Conservation (phyloP, 2,329 filamentous ascomycete species). For the Capronia americana region DNA sequence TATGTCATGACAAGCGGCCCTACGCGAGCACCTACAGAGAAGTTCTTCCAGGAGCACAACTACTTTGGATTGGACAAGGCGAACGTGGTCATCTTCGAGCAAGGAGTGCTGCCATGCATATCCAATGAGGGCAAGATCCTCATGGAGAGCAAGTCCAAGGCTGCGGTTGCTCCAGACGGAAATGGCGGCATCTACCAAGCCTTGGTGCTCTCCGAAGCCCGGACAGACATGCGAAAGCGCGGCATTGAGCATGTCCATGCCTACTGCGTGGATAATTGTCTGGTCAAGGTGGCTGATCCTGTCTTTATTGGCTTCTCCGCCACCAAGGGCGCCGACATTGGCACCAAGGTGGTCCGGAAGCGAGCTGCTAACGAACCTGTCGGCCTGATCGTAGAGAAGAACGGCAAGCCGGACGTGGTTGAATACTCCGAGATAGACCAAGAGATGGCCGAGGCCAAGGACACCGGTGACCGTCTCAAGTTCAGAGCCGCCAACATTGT, state of each 20-base stretch:
- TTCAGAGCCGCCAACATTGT: constrained; percentile 99
- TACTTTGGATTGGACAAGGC: constrained; percentile 88
- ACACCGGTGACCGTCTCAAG: constrained; percentile 83
- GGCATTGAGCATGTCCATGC: constrained; percentile 95
- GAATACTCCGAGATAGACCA: constrained; percentile 97
- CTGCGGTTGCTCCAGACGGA: constrained; percentile 94
- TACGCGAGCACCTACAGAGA: constrained; percentile 87
- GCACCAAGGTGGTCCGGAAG: constrained; percentile 99
- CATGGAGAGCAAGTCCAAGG: constrained; percentile 84
- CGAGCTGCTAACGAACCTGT: constrained; percentile 95
- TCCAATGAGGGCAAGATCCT: constrained; percentile 98
- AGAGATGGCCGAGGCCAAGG: constrained; percentile 85
- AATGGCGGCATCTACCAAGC: constrained; percentile 98
- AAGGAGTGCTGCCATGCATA: constrained; percentile 95
- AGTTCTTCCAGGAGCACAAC: constrained; percentile 86
- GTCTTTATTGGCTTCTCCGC: constrained; percentile 94
- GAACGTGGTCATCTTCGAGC: constrained; percentile 93
- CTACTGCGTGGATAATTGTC: constrained; percentile 98
- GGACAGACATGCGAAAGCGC: constrained; percentile 85
- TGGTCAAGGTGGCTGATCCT: constrained; percentile 98
- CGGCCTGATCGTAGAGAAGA: constrained; percentile 91
- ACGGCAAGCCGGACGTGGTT: constrained; percentile 94
- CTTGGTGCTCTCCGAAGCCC: constrained; percentile 77
- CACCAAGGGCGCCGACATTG: constrained; percentile 87
- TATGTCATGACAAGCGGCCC: constrained; percentile 99